Evolutionary conservation across 495 filamentous ascomycete genomes (phyloP).

Genomic region (Xylaria palmicola): DNA sequence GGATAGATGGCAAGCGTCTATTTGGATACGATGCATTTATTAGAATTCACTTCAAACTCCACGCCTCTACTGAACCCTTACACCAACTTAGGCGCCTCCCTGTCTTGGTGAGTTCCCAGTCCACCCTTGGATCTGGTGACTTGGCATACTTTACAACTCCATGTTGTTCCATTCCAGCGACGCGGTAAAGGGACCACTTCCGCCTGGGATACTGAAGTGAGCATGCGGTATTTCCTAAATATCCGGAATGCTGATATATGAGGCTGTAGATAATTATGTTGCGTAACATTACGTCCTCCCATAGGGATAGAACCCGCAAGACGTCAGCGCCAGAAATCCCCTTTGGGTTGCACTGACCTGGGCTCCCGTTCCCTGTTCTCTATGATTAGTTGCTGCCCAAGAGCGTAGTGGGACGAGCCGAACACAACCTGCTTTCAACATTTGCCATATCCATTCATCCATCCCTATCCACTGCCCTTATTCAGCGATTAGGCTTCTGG

Average conservation of each 20-base stretch:
- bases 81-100: too few species aligned
- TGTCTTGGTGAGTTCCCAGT: too few species aligned
- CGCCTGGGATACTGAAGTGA: too few species aligned
- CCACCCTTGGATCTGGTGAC: too few species aligned
- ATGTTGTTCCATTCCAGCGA: too few species aligned
- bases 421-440: too few species aligned
- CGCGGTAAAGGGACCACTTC: neutral
- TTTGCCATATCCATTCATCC: too few species aligned
- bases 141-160: neutral
- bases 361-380: neutral
- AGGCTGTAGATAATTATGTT: neutral
- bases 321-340: neutral
- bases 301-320: neutral
- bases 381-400: neutral
- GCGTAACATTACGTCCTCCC: neutral
- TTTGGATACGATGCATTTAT: too few species aligned
- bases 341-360: neutral
- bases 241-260: neutral
- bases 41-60: too few species aligned
- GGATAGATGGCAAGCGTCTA: too few species aligned
- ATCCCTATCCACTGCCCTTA: neutral
- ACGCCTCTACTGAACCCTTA: too few species aligned
- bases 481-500: neutral
- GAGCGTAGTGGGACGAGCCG: neutral
- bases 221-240: too few species aligned